Evolutionary conservation across 2,329 filamentous ascomycete genomes (phyloP), one percentile per base, ranked within the genome.

Genomic region (Fusarium fujikuroi): DNA sequence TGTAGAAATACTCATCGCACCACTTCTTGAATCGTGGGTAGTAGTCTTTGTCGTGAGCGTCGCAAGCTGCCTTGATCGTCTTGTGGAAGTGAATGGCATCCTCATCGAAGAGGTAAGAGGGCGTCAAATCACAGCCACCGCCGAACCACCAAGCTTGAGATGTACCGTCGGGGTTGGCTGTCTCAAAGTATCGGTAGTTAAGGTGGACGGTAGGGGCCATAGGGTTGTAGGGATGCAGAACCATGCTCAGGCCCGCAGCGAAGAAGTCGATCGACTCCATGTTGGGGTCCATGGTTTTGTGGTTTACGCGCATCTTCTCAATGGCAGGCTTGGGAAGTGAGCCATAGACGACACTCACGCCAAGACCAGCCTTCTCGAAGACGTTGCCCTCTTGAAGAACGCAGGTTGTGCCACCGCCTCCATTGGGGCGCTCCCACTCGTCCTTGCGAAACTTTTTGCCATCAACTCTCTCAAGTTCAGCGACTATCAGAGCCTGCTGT

Each of bases 171-270:
- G 92, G 89, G 77, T 95, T 93, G 69, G 93, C 93, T 3, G 96
- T 99, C 86, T 99, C 96, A 80, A 99, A 99, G 84, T 99, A 99
- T 64, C 96, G 91, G 87, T 98, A 98, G 86, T 99, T 99, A 76
- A 99, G 88, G 82, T 99, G 96, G 23, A 99, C 96, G 0, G 96
- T 99, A 1, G 96, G 96, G 12, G 95, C 95, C 92, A 97, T 97
- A 53, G 96, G 96, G 83, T 99, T 99, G 77, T 90, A 88, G 4
- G 96, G 96, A 82, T 99, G 96, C 59, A 98, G 86, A 32, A 99
- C 95, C 82, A 99, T 88, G 79, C 95, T 97, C 60, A 99, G 86
- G 9, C 96, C 96, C 3, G 95, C 93, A 25, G 95, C 96, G 81
- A 98, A 99, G 88, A 98, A 99, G 78, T 95, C 93, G 69, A 99